Conservation (phyloP, 2,329 filamentous ascomycete genomes). For the Trichoderma afroharzianum region DNA sequence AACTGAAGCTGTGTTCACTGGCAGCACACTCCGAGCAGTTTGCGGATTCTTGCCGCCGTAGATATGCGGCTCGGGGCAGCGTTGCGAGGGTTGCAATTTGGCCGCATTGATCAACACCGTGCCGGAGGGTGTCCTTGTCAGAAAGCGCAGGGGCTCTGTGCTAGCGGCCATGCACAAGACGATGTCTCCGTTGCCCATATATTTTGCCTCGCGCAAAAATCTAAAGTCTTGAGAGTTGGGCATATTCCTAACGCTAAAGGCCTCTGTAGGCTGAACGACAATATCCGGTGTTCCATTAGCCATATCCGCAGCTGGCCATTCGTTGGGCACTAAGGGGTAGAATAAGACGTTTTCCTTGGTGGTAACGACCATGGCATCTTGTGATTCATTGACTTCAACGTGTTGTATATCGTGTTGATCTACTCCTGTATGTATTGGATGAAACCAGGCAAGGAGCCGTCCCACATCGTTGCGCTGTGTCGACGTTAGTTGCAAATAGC, state of each 20-base stretch:
- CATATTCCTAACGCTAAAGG: not conserved
- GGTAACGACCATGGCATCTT: not conserved
- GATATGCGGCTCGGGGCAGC: not conserved
- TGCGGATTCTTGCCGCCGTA: not conserved
- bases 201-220: not conserved
- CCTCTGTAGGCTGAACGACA: not conserved
- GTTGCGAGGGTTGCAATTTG: not conserved
- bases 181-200: not conserved
- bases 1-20: not conserved
- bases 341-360: not conserved
- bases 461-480: not conserved
- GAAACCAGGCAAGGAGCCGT: not conserved
- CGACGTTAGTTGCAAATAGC: not conserved
- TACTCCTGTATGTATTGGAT: not conserved
- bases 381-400: not conserved
- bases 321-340: not conserved
- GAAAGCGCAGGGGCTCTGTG: not conserved
- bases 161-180: not conserved
- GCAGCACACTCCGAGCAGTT: not conserved
- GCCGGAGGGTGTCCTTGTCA: not conserved
- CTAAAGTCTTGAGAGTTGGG: not conserved
- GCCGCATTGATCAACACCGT: not conserved
- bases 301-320: not conserved
- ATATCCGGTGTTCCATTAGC: not conserved
- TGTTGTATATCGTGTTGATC: not conserved